Base-by-base conservation (phyloP, 1,284 basidiomycete species). In the Apiotrichum porosum region DNA sequence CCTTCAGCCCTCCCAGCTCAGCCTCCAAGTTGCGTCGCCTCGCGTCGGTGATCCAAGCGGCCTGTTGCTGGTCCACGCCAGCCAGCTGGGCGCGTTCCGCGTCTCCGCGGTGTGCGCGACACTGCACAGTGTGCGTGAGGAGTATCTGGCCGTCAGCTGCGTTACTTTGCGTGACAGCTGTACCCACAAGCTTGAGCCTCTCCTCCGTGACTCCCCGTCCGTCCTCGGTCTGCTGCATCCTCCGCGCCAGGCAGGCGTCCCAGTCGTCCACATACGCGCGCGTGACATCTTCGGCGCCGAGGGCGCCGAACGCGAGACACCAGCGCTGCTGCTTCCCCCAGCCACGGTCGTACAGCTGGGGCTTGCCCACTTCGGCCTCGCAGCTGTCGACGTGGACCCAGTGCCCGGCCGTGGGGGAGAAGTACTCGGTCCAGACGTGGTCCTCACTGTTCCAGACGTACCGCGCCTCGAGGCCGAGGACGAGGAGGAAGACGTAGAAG, bases 351-450 rank as follows among this genome's bases (percentile, higher is more conserved):
- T 78, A 78, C 26, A 77, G 56, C 10, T 74, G 49, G 2, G 75
- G 73, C 47, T 74, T 69, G 58, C 70, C 66, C 14, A 65, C 64
- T 3, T 70, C 68, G 17, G 68, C 73, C 58, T 78, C 77, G 59
- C 68, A 66, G 42, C 19, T 64, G 61, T 78, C 77, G 15, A 76
- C 64, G 53, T 78, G 77, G 15, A 77, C 66, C 76, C 76, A 78
- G 33, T 76, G 69, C 19, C 63, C 42, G 8, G 63, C 39, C 3
- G 51, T 32, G 3, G 57, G 50, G 6, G 63, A 65, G 57, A 63
- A 74, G 51, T 69, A 75, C 57, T 75, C 75, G 40, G 71, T 72
- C 76, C 76, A 78, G n/a, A 78, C 76, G 49, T 78, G 77, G 58
- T 78, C 77, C 60, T 77, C 76, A 63, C 54, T 54, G 55, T 66